Base-by-base conservation (phyloP, 441 rosid species). In the Arabidopsis hybrid region DNA sequence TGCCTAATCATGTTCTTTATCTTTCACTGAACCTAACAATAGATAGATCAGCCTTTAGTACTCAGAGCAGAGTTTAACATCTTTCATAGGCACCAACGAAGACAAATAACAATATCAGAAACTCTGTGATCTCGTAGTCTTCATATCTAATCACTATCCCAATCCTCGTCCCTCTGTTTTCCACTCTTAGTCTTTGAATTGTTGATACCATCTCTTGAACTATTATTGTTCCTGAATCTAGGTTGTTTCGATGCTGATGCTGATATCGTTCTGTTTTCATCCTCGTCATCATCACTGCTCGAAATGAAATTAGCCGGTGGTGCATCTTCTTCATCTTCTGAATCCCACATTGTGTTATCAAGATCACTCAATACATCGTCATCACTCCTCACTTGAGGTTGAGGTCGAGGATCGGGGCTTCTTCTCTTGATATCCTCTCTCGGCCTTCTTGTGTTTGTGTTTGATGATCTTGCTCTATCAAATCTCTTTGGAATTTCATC, bases 311-410 rank as follows among this genome's bases (percentile, higher is more conserved):
- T 67, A 72, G 73, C 75, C 14, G 76, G 72, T 52, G 34, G 36
- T 42, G 51, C 53, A 75, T 16, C 68, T 67, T 66, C 88, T 45
- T 85, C 93, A 11, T 79, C 74, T 63, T 84, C 92, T 1, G 95
- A 87, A 57, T 85, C 85, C 87, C 82, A 83, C 94, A 89, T 89
- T 78, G 89, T 84, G 74, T 73, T 83, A 71, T 90, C 94, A 60
- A 88, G 85, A 73, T 89, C 93, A 67, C 89, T 83, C 61, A 90
- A 69, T 85, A 74, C 83, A 79, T 85, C 78, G 32, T 83, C 88
- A 13, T 82, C 77, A 79, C 81, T 87, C 59, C 86, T 85, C 68
- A 42, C 72, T 71, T 73, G 82, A 76, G 79, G 83, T 55, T 66
- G 82, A 76, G 80, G 83, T 59, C 72, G 82, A 38, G 71, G 69